phyloP scores from a whole-genome alignment of 2,329 filamentous ascomycete genomes.

The Apiospora pterosperma region DNA sequence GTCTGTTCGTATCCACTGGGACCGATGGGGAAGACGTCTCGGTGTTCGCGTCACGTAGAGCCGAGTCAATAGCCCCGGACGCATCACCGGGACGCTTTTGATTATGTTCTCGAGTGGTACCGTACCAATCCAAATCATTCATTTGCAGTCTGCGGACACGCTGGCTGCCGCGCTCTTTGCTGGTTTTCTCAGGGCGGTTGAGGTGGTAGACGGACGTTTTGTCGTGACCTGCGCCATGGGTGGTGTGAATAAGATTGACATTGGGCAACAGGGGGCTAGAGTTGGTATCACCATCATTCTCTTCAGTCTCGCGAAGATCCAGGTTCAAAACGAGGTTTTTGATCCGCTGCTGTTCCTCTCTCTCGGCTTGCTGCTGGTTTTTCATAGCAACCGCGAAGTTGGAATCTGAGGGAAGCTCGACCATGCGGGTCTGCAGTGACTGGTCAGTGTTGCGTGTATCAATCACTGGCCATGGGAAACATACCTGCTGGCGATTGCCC shows the following conservation, averaged over 20 bases:
- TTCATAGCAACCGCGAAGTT: slow-evolving; percentile 96
- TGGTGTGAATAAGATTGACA: slow-evolving; percentile 46
- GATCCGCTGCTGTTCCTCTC: slow-evolving; percentile 96
- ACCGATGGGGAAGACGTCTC: not conserved
- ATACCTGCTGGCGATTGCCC: slow-evolving; percentile 88
- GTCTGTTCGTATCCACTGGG: slow-evolving; percentile 1
- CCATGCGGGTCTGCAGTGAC: slow-evolving; percentile 72
- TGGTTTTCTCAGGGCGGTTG: slow-evolving; percentile 53
- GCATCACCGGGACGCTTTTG: not conserved
- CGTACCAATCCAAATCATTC: slow-evolving; percentile 97
- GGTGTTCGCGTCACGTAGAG: not conserved
- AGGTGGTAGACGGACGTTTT: slow-evolving; percentile 46
- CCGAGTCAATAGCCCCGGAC: not conserved
- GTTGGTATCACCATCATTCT: slow-evolving; percentile 68
- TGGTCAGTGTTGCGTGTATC: not conserved
- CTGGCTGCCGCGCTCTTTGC: slow-evolving; percentile 69
- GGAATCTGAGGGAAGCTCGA: slow-evolving; percentile 86
- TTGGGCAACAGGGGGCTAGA: slow-evolving; percentile 40
- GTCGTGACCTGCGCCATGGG: slow-evolving; percentile 44
- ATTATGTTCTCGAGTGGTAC: slow-evolving; percentile 16
- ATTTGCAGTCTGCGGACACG: slow-evolving; percentile 87
- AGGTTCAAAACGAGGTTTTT: slow-evolving; percentile 97
- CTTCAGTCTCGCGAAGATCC: slow-evolving; percentile 81
- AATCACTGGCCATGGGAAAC: not conserved
- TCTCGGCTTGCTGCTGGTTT: slow-evolving; percentile 89